Evolutionary conservation across 768 basidiomycete genomes (phyloP), one percentile per base, ranked within the genome.

Genomic region (Suillus placidus): DNA sequence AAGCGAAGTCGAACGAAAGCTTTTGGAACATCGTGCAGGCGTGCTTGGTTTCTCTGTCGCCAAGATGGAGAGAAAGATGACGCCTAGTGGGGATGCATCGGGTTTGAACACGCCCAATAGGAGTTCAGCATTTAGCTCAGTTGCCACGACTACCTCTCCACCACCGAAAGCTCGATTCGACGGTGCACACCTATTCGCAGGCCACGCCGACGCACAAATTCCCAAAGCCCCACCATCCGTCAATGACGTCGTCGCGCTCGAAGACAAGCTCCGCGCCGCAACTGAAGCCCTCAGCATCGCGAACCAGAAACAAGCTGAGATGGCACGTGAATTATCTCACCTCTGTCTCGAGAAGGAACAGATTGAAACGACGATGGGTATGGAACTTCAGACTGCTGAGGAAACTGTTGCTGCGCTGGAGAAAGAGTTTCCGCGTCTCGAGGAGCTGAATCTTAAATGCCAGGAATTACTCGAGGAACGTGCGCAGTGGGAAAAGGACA

Each of bases 181-280:
- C 62, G 92, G 92, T 14, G 87, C 90, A 0, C 93, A 94, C 78
- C 81, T 95, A 62, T 94, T 94, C 68, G 92, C 94, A 0, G 93
- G 94, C 0, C 91, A 94, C 69, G 87, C 85, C 4, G 84, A 88
- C 52, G 84, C 91, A 6, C 78, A 91, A 20, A 79, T 90, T 0
- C 79, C 79, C 37, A 76, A 81, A 49, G 80, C 81, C 4, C 78
- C 84, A 0, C 80, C 83, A 35, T 76, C 83, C 13, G 77, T 82
- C 16, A 69, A 71, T 26, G 85, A 87, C 64, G 76, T 88, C 9
- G 64, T 78, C 16, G 74, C 80, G 6, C 81, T 94, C 23, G 91
- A 94, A 70, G 83, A 85, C 65, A 88, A 87, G 73, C 79, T 94
- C 47, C 85, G 84, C 64, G 84, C 85, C 18, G 87, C 86, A 1